phyloP scores from a whole-genome alignment of 345 rosid species.

The Kernera saxatilis region DNA sequence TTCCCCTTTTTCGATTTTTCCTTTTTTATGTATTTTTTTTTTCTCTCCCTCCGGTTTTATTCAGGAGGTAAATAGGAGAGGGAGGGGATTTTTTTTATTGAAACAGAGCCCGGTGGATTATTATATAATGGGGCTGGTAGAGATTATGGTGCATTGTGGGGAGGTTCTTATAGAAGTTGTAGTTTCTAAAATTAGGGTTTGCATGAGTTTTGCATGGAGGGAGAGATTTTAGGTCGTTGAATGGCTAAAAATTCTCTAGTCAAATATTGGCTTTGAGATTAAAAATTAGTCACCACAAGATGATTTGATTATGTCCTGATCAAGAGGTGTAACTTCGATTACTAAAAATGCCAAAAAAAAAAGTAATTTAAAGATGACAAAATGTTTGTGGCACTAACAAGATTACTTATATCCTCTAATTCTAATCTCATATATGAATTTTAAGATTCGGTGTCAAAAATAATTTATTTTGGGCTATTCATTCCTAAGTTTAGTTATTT shows the following conservation, averaged over 20 bases:
- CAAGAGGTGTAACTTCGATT: not conserved
- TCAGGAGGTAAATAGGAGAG: conserved; percentile 23
- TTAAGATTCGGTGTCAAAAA: not conserved
- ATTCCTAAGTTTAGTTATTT: not conserved
- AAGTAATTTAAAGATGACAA: not conserved
- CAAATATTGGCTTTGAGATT: not conserved
- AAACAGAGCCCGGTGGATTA: conserved; percentile 12
- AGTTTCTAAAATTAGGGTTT: conserved; percentile 25
- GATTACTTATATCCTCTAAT: not conserved
- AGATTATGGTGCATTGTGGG: conserved; percentile 10
- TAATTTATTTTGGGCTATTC: not conserved
- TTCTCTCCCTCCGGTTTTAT: conserved; percentile 33
- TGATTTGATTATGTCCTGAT: conserved; percentile 12
- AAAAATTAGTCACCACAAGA: conserved; percentile 8
- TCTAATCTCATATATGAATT: not conserved
- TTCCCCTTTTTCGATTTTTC: not conserved
- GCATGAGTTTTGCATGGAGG: conserved; percentile 2
- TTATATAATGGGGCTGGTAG: not conserved
- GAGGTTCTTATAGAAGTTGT: conserved; percentile 18
- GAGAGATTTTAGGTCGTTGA: conserved; percentile 17
- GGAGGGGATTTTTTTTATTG: conserved; percentile 8
- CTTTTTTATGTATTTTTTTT: not conserved
- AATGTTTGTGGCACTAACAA: not conserved
- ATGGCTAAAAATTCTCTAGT: conserved; percentile 21
- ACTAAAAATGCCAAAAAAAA: conserved; percentile 17